A percentile compares a stretch with the other conserved stretches of the same genome.
These are phyloP conservation scores for Aureobasidium sp. DNA, from an alignment of 2,329 filamentous ascomycete genomes.

Conservation along the genomic window DNA sequence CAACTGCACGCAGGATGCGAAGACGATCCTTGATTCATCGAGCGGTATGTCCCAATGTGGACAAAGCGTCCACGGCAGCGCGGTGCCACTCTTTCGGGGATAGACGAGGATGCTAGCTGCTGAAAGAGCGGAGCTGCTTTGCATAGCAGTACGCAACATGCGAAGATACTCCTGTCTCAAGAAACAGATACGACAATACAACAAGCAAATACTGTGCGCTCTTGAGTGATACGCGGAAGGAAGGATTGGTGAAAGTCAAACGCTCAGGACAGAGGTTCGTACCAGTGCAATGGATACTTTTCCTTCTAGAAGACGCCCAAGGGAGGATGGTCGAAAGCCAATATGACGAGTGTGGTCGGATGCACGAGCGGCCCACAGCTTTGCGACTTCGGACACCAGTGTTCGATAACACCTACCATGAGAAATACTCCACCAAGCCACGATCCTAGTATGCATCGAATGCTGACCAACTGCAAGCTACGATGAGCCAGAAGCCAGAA, in stretches of 20 bases:
- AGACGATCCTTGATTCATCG: background rate
- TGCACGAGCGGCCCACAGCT: background rate
- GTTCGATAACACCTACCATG: too few relatives aligned
- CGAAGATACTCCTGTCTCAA: too few relatives aligned
- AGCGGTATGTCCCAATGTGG: slow-evolving; percentile 6
- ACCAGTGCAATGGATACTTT: background rate
- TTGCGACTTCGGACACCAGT: background rate
- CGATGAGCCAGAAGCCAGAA: too few relatives aligned
- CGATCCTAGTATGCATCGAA: too few relatives aligned
- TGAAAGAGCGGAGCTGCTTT: background rate
- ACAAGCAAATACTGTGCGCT: too few relatives aligned
- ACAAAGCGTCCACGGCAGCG: background rate
- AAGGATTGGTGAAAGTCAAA: slow-evolving; percentile 4
- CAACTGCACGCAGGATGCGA: background rate
- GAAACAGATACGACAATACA: too few relatives aligned
- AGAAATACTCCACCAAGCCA: too few relatives aligned
- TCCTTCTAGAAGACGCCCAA: slow-evolving; percentile 9
- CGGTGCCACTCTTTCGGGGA: background rate
- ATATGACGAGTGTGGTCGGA: slow-evolving; percentile 1
- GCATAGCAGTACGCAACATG: too few relatives aligned
- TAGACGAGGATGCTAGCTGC: background rate
- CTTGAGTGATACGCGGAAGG: background rate
- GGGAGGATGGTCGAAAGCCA: slow-evolving; percentile 6
- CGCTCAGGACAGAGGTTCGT: slow-evolving; percentile 12
- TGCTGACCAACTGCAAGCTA: too few relatives aligned